Conservation (phyloP, 768 basidiomycete species). For the Rhizopogon vesiculosus region DNA sequence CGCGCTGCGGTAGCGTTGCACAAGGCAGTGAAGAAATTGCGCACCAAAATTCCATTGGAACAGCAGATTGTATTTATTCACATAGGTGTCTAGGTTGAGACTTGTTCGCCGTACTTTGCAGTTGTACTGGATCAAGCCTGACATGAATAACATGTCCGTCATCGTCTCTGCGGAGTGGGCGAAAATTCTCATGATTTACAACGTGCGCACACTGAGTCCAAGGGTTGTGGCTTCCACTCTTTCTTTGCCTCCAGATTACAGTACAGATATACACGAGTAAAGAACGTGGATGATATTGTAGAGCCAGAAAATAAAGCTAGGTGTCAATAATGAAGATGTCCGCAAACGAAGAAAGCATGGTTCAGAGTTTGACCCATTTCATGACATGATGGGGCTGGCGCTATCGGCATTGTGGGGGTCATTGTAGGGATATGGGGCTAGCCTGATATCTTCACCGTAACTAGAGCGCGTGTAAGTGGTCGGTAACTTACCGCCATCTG, state of each 20-base stretch:
- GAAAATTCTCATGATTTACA: too few species aligned
- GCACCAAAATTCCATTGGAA: constrained; percentile 16
- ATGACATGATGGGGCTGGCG: constrained; percentile 2
- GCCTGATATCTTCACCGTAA: constrained; percentile 37
- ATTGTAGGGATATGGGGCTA: constrained; percentile 32
- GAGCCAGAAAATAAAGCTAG: background rate
- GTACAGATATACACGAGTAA: background rate
- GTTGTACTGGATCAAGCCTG: too few species aligned
- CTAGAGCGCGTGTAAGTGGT: constrained; percentile 18
- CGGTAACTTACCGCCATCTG: constrained; percentile 5
- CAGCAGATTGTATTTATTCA: constrained; percentile 21
- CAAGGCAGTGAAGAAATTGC: constrained; percentile 1
- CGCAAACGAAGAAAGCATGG: background rate
- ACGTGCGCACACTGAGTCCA: too few species aligned
- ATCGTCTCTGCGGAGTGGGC: too few species aligned
- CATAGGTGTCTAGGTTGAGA: constrained; percentile 9
- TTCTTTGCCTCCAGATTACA: too few species aligned
- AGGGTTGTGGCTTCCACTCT: too few species aligned
- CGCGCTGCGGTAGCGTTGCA: background rate
- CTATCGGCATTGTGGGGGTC: constrained; percentile 7
- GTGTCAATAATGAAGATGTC: background rate
- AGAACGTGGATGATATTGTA: background rate
- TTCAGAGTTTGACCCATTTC: background rate
- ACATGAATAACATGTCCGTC: too few species aligned
- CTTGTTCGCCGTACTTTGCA: too few species aligned